These are phyloP conservation scores for Penicillium polonicum DNA, from an alignment of 2,329 filamentous ascomycete genomes.

Conservation along the genomic window DNA sequence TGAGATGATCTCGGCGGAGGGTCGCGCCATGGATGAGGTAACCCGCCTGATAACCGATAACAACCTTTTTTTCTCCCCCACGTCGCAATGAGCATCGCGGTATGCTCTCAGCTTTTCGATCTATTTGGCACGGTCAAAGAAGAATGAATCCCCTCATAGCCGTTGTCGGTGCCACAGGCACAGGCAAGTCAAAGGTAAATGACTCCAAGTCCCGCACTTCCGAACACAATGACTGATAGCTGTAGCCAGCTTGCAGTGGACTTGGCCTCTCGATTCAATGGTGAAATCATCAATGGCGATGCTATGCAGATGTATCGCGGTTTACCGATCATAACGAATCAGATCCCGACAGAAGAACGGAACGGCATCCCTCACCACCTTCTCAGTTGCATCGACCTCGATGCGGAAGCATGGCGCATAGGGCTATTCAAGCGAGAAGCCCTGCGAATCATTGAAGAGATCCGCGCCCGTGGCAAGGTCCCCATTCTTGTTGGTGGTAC, in stretches of 20 bases:
- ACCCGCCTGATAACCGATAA: slow-evolving; percentile 14
- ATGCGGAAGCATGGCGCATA: slow-evolving; percentile 80
- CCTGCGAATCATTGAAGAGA: slow-evolving; percentile 68
- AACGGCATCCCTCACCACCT: slow-evolving; percentile 84
- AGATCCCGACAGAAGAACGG: slow-evolving; percentile 73
- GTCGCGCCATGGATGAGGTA: slow-evolving; percentile 17
- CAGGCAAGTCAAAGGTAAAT: slow-evolving; percentile 85
- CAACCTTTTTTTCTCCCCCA: slow-evolving; percentile 4
- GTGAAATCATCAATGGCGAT: slow-evolving; percentile 95
- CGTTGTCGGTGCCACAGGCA: slow-evolving; percentile 86
- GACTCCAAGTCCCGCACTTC: slow-evolving; percentile 28
- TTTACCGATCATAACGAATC: slow-evolving; percentile 92
- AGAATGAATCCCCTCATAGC: slow-evolving; percentile 65
- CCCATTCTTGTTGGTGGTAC: slow-evolving; percentile 93
- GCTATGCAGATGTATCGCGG: slow-evolving; percentile 97
- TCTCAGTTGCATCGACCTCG: slow-evolving; percentile 71
- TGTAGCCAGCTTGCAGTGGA: slow-evolving; percentile 76
- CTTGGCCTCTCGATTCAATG: slow-evolving; percentile 76
- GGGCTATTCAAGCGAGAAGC: slow-evolving; percentile 73
- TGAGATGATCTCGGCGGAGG: background rate
- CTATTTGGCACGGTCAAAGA: slow-evolving; percentile 19
- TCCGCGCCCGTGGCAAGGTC: slow-evolving; percentile 72
- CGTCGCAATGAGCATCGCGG: slow-evolving; percentile 12
- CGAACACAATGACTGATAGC: slow-evolving; percentile 24
- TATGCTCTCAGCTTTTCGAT: slow-evolving; percentile 33